Percentiles rank a stretch among this genome's conserved stretches.
Conservation (phyloP, 2,329 filamentous ascomycete species). For the Tolypocladium tropicale region DNA sequence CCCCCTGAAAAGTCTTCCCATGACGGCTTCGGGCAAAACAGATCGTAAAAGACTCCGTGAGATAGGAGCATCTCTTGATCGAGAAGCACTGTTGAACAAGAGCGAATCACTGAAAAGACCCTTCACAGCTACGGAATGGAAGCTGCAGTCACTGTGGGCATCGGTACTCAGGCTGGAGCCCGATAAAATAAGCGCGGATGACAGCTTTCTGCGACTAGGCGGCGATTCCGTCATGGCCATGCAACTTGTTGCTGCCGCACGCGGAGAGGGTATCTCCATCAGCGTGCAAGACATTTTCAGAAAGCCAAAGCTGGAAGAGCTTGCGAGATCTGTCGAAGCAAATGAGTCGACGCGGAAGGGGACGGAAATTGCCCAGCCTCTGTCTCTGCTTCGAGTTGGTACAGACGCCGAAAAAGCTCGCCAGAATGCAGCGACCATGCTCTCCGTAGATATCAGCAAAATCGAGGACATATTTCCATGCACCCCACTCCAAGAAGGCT, state of each 20-base stretch:
- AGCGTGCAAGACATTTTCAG: constrained; percentile 29
- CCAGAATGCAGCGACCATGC: not conserved
- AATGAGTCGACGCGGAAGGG: not conserved
- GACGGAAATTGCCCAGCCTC: not conserved
- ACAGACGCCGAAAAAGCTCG: not conserved
- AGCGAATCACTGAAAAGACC: not conserved
- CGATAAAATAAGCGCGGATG: constrained; percentile 2
- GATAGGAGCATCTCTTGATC: not conserved
- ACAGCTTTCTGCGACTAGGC: constrained; percentile 5
- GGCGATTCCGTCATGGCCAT: constrained; percentile 7
- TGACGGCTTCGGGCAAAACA: constrained; percentile 10
- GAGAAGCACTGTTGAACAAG: not conserved
- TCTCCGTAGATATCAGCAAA: not conserved
- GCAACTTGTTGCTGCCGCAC: constrained; percentile 28
- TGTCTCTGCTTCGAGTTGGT: not conserved
- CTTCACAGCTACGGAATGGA: not conserved
- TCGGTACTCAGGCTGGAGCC: constrained; percentile 2
- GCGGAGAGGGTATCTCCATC: constrained; percentile 20
- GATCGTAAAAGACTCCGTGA: constrained; percentile 7
- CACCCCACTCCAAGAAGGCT: not conserved
- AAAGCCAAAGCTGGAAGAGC: constrained; percentile 2
- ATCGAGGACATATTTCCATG: not conserved
- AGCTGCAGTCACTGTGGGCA: constrained; percentile 6
- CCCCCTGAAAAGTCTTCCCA: constrained; percentile 4
- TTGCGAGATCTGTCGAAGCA: not conserved